phyloP scores from a whole-genome alignment of 495 filamentous ascomycete species.

The Xylaria flabelliformis region DNA sequence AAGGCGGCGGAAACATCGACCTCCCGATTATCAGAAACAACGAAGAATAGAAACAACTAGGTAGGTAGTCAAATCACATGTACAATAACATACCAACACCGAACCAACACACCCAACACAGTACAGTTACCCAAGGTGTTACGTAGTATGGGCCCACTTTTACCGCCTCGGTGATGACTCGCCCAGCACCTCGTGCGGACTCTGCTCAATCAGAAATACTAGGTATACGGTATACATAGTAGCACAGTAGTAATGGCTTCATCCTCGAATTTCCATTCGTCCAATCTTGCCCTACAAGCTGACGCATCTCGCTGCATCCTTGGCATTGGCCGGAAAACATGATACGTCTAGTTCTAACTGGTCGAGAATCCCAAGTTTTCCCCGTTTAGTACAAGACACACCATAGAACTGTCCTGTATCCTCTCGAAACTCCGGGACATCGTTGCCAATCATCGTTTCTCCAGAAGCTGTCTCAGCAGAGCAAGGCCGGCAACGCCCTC shows the following conservation, averaged over 20 bases:
- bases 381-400: no score
- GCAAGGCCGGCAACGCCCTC: neutral
- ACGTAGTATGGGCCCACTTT: conserved; percentile 11
- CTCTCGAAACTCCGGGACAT: neutral
- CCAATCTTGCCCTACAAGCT: conserved; percentile 15
- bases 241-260: conserved; percentile 8
- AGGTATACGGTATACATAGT: neutral
- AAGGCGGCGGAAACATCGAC: neutral
- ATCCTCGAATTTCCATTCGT: conserved; percentile 11
- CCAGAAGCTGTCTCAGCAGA: conserved; percentile 6
- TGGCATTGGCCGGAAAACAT: neutral
- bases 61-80: neutral
- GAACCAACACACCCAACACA: no score
- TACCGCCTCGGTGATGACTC: conserved; percentile 18
- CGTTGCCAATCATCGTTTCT: neutral
- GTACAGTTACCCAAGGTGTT: neutral
- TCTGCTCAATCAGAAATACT: conserved; percentile 20
- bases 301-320: conserved; percentile 12
- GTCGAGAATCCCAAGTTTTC: neutral
- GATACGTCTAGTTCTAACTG: neutral
- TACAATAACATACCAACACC: neutral
- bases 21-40: neutral
- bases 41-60: neutral
- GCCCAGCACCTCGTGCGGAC: neutral
- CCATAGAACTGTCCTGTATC: neutral